Evolutionary conservation across 2,329 filamentous ascomycete species (phyloP), one percentile per base, ranked within the genome.

Genomic region (Arthrobotrys pseudoclavata): DNA sequence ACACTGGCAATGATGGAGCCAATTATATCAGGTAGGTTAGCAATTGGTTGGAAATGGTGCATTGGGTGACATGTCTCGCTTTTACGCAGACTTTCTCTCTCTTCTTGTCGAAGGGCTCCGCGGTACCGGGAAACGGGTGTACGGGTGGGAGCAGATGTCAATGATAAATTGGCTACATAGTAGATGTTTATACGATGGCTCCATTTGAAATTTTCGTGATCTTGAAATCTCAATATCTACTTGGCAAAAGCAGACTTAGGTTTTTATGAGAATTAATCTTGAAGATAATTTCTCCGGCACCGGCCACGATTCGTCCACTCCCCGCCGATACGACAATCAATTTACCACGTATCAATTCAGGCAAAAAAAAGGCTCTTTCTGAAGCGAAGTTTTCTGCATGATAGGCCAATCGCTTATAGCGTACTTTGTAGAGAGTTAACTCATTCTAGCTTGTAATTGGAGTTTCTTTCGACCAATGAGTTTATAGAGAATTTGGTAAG

Each of bases 61-160:
- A 60, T 60, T 60, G 26, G 55, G 55, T 60, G 55, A 60, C 55
- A 60, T 60, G 55, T 60, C 64, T 42, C 37, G 48, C 37, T 42
- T 45, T 67, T 53, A 15, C 24, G 50, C 50, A 26, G 52, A 53
- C 48, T 42, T 18, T 9, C 6, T 7, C 48, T 42, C 15, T 9
- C 6, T 7, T 26, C 31, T 53, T 18, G 24, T 53, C 18, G 62
- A 60, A n/a, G 34, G 34, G 45, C 22, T 67, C 47, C 48, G 47
- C 50, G 34, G 47, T 67, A 55, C 45, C 47, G 47, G 47, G 47
- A 55, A 42, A 53, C 50, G 48, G 48, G 64, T 60, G 24, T 37
- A 69, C 40, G 64, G 62, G 50, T 63, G 60, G 22, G 31, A 60
- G 55, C 55, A 60, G 42, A 60, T 60, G 55, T 60, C 55, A 60